phyloP scores from a whole-genome alignment of 306 rosid genomes.

The peach (Prunus persica) region Prunus_persica_NCBIv2 NC_034009.1:24735001-24735500 shows the following conservation, averaged over 20 bases:
- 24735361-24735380: neutral
- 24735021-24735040: neutral
- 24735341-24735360: neutral
- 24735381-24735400: neutral
- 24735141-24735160: neutral
- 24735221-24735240: neutral
- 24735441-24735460: neutral
- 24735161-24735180: neutral
- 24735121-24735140: neutral
- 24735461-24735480: neutral
- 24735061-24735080: neutral
- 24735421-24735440: slow-evolving; percentile 7
- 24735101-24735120: neutral
- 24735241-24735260: neutral
- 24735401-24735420: slow-evolving; percentile 22
- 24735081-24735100: no score
- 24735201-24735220: neutral
- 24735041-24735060: neutral
- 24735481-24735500: slow-evolving; percentile 41
- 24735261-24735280: neutral
- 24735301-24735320: neutral
- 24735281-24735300: neutral
- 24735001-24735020: neutral
- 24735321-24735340: neutral
- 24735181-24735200: neutral